Evolutionary conservation across 371 early-diverging fungal genomes (phyloP), one percentile per base, ranked within the genome.

Genomic region (Saksenaea oblongispora): DNA sequence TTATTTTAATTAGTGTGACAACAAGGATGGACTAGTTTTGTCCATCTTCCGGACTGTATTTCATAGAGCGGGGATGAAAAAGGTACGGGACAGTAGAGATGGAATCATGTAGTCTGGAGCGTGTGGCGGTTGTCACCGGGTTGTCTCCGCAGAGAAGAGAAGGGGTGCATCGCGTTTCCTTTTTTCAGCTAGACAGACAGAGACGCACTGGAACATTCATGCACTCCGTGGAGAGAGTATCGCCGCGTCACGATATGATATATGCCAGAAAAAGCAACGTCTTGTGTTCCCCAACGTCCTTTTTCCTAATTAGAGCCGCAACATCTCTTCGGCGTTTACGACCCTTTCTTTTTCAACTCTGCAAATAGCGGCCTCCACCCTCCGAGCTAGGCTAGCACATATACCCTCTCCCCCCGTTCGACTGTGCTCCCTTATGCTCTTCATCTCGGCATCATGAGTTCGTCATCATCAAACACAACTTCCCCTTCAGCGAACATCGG

Each of bases 401-500:
- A 39, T 47, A 47, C 51, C 51, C 51, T 31, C 7, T 7, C 31
- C 31, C 31, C 51, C 51, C 51, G 51, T 47, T 10, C 51, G 51
- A 47, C 51, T 47, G 51, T 22, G 18, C 51, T 18, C 51, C 22
- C 22, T 47, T 47, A 47, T 47, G 51, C 22, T 47, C 51, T 47
- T 47, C 51, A 26, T 47, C 51, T 47, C 51, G 27, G 22, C 51
- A 47, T 47, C 51, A 47, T 47, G 51, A 47, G 51, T 22, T 18
- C 27, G 51, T 22, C 51, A 47, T 47, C 51, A 47, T 47, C 51
- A 47, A 47, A 14, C 24, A 47, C 51, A 47, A 17, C 51, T 47
- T 44, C 36, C 36, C 36, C 44, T 44, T 47, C 51, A 26, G 36
- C 66, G 14, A 53, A 58, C 34, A 65, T 69, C 17, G 59, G 51